Percentiles rank a stretch among this genome's conserved stretches.
These are phyloP conservation scores for Trypanosoma congolense DNA, from an alignment of 208 protist genomes.

Conservation along the genomic window DNA sequence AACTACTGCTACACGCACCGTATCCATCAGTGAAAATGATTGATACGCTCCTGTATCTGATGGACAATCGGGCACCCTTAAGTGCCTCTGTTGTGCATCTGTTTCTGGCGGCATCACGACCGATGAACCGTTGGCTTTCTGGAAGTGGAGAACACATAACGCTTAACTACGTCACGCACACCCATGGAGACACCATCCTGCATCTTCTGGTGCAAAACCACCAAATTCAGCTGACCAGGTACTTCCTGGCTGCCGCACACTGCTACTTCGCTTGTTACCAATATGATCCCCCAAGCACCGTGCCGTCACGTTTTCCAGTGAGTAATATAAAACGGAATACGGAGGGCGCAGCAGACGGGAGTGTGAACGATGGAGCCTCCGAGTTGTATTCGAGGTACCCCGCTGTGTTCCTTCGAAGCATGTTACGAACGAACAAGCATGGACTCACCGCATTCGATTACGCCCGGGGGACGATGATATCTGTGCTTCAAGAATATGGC, in stretches of 20 bases:
- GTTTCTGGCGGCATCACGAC: slow-evolving; percentile 46
- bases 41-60: slow-evolving; percentile 53
- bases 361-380: no score
- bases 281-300: slow-evolving; percentile 32
- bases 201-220: slow-evolving; percentile 79
- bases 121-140: slow-evolving; percentile 23
- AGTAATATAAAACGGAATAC: slow-evolving; percentile 1
- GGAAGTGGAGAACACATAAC: slow-evolving; percentile 18
- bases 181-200: slow-evolving; percentile 57
- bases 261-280: slow-evolving; percentile 52
- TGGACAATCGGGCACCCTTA: slow-evolving; percentile 58
- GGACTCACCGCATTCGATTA: slow-evolving; percentile 82
- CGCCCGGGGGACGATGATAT: slow-evolving; percentile 65
- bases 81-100: slow-evolving; percentile 64
- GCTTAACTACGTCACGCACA: slow-evolving; percentile 37
- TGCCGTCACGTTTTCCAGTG: slow-evolving; percentile 35
- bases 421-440: slow-evolving; percentile 66
- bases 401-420: slow-evolving; percentile 55
- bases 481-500: slow-evolving; percentile 66
- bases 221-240: slow-evolving; percentile 68
- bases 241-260: slow-evolving; percentile 61
- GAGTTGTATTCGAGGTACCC: slow-evolving; percentile 13
- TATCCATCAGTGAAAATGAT: slow-evolving; percentile 53
- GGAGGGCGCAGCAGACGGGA: slow-evolving; percentile 3
- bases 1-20: slow-evolving; percentile 55